A percentile compares a stretch with the other conserved stretches of the same genome.
phyloP scores from a whole-genome alignment of 306 rosid species.

The Quercus gilva region DNA sequence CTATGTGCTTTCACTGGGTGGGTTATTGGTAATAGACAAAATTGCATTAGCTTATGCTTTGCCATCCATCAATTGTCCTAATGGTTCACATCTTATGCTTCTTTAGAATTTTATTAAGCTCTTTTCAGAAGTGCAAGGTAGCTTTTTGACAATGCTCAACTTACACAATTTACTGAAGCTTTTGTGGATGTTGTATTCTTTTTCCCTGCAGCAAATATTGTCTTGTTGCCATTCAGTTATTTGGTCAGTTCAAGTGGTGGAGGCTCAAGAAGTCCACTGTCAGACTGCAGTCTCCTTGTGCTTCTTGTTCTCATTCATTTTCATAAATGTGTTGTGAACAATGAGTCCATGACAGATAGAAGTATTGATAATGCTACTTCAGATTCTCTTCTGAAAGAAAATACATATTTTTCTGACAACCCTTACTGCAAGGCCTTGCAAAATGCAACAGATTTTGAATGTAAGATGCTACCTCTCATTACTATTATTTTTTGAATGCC shows the following conservation, averaged over 20 bases:
- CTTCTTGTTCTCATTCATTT: slow-evolving; percentile 92
- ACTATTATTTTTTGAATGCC: slow-evolving; percentile 19
- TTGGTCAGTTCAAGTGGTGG: slow-evolving; percentile 73
- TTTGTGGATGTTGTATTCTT: slow-evolving; percentile 15
- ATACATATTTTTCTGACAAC: slow-evolving; percentile 62
- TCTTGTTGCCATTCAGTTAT: slow-evolving; percentile 78
- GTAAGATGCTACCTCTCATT: slow-evolving; percentile 45
- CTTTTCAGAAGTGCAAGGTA: slow-evolving; percentile 17
- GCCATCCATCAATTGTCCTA: slow-evolving; percentile 6
- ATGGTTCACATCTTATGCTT: not conserved
- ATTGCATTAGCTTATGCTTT: slow-evolving; percentile 1
- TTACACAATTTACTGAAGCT: slow-evolving; percentile 14
- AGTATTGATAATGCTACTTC: slow-evolving; percentile 44
- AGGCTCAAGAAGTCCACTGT: slow-evolving; percentile 69
- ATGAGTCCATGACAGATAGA: slow-evolving; percentile 34
- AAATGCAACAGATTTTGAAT: slow-evolving; percentile 80
- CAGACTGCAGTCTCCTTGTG: slow-evolving; percentile 83
- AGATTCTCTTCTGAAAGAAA: slow-evolving; percentile 58
- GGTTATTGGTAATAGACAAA: not conserved
- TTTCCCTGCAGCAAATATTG: slow-evolving; percentile 76
- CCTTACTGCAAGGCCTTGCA: slow-evolving; percentile 88
- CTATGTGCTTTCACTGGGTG: not conserved
- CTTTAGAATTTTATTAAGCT: not conserved
- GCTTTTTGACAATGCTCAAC: slow-evolving; percentile 6
- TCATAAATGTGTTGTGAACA: slow-evolving; percentile 62